Evolutionary conservation across 805 yeast species (phyloP), one percentile per base, ranked within the genome.

Genomic region (Barnettozyma botsteinii): DNA sequence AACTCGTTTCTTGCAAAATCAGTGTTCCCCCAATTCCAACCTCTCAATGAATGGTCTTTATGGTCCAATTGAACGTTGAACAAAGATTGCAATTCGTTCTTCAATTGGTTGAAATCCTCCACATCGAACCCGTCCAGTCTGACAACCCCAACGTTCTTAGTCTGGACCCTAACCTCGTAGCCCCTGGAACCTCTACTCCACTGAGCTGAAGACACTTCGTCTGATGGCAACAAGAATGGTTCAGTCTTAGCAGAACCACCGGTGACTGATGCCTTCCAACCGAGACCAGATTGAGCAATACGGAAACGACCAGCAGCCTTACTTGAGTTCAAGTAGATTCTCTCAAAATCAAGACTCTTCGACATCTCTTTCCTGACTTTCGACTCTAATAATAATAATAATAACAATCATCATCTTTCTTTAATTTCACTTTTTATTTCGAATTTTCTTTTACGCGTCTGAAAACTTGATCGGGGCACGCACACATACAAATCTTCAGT

Each of bases 11-110:
- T 77, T 17, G 95, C 96, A 58, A 93, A 76, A 59, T 89, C 96
- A 13, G 91, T 72, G 48, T 82, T 79, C 40, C 99, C 99, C 98
- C 98, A 93, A 64, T 93, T 93, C 98, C 98, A 93, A 24, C 99
- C 99, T 66, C 96, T 77, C 49, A 93, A 67, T 5, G 96, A 84
- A 63, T 93, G 98, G 54, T 91, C 98, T 53, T 73, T 78, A 47
- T 75, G 81, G 52, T 93, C 98, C 43, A 93, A 70, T 41, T 75
- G 75, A 31, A 85, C 67, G 41, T 69, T 70, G 62, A 88, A 86
- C 55, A 83, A 75, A 50, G 88, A 71, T 56, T 84, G 88, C 50
- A 93, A 69, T 50, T 89, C 95, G 56, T 76, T 83, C 61, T 89
- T 91, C 55, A 93, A 67, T 45, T 82, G 72, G 44, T 79, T 77